Evolutionary conservation across 164 flowering plant genomes (phyloP), one percentile per base, ranked within the genome.

Genomic region (Chimonanthus salicifolius): DNA sequence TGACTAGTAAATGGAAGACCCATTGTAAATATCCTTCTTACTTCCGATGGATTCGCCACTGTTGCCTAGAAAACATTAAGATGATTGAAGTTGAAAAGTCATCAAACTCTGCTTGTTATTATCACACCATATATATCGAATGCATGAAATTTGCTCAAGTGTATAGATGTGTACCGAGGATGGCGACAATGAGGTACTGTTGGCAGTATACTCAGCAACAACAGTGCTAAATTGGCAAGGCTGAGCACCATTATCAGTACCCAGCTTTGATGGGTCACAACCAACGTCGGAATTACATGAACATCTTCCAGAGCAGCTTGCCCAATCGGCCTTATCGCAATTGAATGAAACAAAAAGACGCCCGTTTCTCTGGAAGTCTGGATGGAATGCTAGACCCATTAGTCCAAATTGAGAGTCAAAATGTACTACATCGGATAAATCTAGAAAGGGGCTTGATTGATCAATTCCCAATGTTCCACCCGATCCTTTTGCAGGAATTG

Each of bases 351-450:
- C 95, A 74, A 92, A 94, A 67, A 94, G 81, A n/a, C 97, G 87
- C 0, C 97, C 97, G 78, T 94, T 94, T 47, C 79, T 75, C 3
- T 75, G 74, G 75, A 91, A 94, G 20, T 87, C 82, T 4, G 99
- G 99, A 83, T 94, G 99, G 75, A 91, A 83, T 51, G 99, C 97
- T 45, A 92, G 83, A 5, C 95, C 92, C 92, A 92, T 78, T 81
- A 95, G 76, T 21, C 98, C 99, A 85, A 91, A 87, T 58, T 77
- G 73, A 64, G 91, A 76, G 74, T 89, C 92, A 60, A 82, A 91
- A 76, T 87, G 84, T 66, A 95, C 91, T 74, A 84, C 80, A 78
- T 90, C 97, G 13, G 89, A 88, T 74, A 95, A 70, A 80, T 92
- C 99, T 3, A 93, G 74, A 78, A 90, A 95, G 2, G 99, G 93